Conservation (phyloP, 306 rosid genomes). For the Delonix regia region DNA sequence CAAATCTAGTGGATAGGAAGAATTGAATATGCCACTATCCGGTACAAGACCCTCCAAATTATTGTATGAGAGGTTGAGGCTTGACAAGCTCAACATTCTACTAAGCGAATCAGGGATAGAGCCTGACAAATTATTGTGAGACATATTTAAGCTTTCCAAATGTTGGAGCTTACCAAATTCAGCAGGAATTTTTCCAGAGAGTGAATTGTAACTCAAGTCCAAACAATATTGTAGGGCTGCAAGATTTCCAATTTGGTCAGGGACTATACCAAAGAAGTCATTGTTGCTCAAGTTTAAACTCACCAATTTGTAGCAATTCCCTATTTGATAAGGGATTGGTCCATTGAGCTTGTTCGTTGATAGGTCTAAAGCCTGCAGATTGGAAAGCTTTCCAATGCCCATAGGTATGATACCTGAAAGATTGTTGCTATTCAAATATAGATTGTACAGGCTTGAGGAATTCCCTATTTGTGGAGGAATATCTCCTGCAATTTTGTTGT, state of each 20-base stretch:
- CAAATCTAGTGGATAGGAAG: neutral
- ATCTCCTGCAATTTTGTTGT: conserved; percentile 34
- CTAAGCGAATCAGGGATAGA: neutral
- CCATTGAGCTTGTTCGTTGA: conserved; percentile 43
- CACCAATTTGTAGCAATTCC: conserved; percentile 23
- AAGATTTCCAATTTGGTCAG: conserved; percentile 38
- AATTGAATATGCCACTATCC: neutral
- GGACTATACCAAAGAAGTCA: conserved; percentile 33
- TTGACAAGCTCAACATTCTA: neutral
- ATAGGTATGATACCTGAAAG: conserved; percentile 34
- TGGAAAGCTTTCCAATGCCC: conserved; percentile 34
- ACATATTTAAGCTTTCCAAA: conserved; percentile 41
- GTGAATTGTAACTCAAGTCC: neutral
- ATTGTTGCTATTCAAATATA: conserved; percentile 23
- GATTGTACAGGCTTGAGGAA: neutral
- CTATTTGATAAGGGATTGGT: conserved; percentile 38
- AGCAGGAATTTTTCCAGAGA: conserved; percentile 18
- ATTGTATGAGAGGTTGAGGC: neutral
- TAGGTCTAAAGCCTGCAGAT: conserved; percentile 37
- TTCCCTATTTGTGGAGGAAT: conserved; percentile 22
- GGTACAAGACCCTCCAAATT: neutral
- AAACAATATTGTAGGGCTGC: conserved; percentile 9
- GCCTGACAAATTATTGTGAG: conserved; percentile 37
- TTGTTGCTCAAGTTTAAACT: conserved; percentile 18
- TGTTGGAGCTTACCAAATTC: conserved; percentile 29